Evolutionary conservation across 1,284 basidiomycete species (phyloP).

Genomic region (Clitocybe nebularis): DNA sequence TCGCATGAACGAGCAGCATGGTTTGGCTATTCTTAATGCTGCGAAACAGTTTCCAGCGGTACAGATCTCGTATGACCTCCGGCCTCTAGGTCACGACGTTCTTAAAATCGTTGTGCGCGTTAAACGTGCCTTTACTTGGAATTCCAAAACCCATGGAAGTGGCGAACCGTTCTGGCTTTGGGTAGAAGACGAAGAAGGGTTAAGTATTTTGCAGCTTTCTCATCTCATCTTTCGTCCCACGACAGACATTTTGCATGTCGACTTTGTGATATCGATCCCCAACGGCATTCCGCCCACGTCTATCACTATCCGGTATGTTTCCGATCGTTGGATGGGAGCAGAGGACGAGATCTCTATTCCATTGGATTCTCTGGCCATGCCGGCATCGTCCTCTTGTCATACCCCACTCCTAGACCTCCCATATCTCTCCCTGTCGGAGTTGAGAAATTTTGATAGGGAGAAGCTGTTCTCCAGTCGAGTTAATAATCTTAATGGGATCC

Average conservation of each 20-base stretch:
- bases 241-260: slow-evolving; percentile 59
- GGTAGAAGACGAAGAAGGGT: slow-evolving; percentile 84
- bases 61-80: slow-evolving; percentile 65
- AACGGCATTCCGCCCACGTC: slow-evolving; percentile 52
- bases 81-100: slow-evolving; percentile 82
- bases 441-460: slow-evolving; percentile 48
- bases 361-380: slow-evolving; percentile 77
- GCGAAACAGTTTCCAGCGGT: slow-evolving; percentile 86
- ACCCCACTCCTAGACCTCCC: slow-evolving; percentile 79
- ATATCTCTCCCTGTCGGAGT: slow-evolving; percentile 59
- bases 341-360: slow-evolving; percentile 71
- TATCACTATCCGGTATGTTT: slow-evolving; percentile 76
- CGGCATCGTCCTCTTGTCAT: slow-evolving; percentile 58
- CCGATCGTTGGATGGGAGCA: slow-evolving; percentile 93
- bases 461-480: slow-evolving; percentile 43
- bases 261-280: slow-evolving; percentile 79
- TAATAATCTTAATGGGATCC: slow-evolving; percentile 77
- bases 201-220: slow-evolving; percentile 81
- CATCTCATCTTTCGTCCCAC: slow-evolving; percentile 69
- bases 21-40: slow-evolving; percentile 73
- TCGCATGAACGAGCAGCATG: slow-evolving; percentile 86
- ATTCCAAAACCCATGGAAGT: slow-evolving; percentile 67
- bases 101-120: slow-evolving; percentile 75
- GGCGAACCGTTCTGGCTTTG: slow-evolving; percentile 94
- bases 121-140: slow-evolving; percentile 83